Evolutionary conservation across 2,329 filamentous ascomycete species (phyloP).

Genomic region (Diplocarpon mali): DNA sequence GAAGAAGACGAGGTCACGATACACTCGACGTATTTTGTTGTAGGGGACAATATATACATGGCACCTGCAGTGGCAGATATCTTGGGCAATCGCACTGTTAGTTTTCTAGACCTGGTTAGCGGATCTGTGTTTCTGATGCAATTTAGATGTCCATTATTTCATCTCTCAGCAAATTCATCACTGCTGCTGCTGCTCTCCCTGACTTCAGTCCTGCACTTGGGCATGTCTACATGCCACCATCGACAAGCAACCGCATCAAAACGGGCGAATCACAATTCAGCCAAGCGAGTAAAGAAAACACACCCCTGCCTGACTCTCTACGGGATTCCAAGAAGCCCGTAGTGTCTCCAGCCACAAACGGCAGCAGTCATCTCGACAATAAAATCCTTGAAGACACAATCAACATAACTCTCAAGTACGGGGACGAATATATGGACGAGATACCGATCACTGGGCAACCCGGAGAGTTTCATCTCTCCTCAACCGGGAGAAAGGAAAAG

Average conservation of each 20-base stretch:
- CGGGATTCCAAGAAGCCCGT: conserved; percentile 16
- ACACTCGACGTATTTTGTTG: conserved; percentile 51
- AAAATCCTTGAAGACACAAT: conserved; percentile 43
- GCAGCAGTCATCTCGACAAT: conserved; percentile 20
- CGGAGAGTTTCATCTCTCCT: conserved; percentile 53
- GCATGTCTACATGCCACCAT: conserved; percentile 26
- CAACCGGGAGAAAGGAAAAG: conserved; percentile 39
- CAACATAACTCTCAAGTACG: conserved; percentile 44
- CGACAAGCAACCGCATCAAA: conserved; percentile 12
- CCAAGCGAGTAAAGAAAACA: conserved; percentile 28
- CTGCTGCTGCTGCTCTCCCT: conserved; percentile 25
- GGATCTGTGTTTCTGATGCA: conserved; percentile 1
- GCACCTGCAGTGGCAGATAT: conserved; percentile 51
- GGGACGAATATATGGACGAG: conserved; percentile 56
- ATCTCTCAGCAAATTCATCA: conserved; percentile 26
- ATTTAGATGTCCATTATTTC: conserved; percentile 17
- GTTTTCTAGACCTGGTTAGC: conserved; percentile 14
- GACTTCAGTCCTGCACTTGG: conserved; percentile 42
- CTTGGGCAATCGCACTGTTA: conserved; percentile 46
- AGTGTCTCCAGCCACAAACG: conserved; percentile 11
- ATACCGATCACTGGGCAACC: conserved; percentile 57
- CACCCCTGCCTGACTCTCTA: conserved; percentile 35
- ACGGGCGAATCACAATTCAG: conserved; percentile 16
- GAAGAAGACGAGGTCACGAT: conserved; percentile 49
- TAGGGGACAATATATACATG: conserved; percentile 57